Evolutionary conservation across 345 rosid genomes (phyloP), one percentile per base, ranked within the genome.

Genomic region (Melaleuca alternifolia): DNA sequence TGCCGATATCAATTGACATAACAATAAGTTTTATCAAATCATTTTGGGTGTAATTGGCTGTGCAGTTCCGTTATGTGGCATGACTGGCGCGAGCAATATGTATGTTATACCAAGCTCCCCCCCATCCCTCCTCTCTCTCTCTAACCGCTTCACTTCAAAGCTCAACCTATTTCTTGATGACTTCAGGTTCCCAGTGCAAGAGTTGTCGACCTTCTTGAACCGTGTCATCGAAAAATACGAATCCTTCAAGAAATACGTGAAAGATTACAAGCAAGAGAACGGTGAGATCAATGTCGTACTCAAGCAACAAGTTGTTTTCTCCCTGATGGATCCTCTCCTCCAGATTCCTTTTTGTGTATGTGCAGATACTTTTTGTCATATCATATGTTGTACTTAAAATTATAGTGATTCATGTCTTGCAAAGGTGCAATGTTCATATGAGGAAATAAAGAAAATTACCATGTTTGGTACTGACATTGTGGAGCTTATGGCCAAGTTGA

Each of bases 161-260:
- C 51, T 79, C 28, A 4, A 15, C 28, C 50, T 21, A 5, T 46
- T 9, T 23, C 18, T 41, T 33, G 13, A 79, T 79, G 4, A 79
- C 16, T 37, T 46, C 83, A 79, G 50, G 52, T 14, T 79, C 83
- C 26, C 21, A 21, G n/a, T 1, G n/a, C 51, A 4, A 20, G 13
- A 79, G 21, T 0, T 79, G 7, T 46, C 4, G 6, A 1, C 37
- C 18, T 6, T 59, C 37, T 12, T 0, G 8, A 0, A 59, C 18
- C 16, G 1, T 1, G 4, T 59, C 71, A 13, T 0, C 3, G 2
- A 4, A 33, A n/a, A 0, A 59, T 2, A n/a, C 3, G 10, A 61
- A 6, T 13, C 2, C 10, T 13, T 61, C 9, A 1, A 2, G 2
- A 3, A n/a, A 12, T 0, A 6, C 5, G 33, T 2, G 18, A 9